phyloP scores from a whole-genome alignment of 73 alveolate species.

The Diophrys appendiculata region DNA sequence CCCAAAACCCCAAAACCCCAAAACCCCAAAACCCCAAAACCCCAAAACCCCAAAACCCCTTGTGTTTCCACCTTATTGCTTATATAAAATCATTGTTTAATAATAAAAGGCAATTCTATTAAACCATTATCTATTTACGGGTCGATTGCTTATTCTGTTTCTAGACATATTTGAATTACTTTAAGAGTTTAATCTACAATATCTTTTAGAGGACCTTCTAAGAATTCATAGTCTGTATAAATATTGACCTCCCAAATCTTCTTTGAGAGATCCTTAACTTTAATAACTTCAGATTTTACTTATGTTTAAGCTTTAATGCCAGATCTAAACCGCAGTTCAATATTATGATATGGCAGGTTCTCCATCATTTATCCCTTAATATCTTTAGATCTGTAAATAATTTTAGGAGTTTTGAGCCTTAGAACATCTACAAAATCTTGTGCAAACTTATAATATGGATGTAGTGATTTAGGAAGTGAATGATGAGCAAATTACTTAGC shows the following conservation, averaged over 20 bases:
- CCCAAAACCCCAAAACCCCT: too few relatives aligned
- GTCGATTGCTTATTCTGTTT: too few relatives aligned
- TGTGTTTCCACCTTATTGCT: too few relatives aligned
- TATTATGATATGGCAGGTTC: constrained; percentile 29
- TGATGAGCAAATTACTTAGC: too few relatives aligned
- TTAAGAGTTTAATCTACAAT: not conserved
- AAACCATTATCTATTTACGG: too few relatives aligned
- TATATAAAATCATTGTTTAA: too few relatives aligned
- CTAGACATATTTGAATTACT: not conserved
- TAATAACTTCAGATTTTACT: not conserved
- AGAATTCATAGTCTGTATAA: not conserved
- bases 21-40: too few relatives aligned
- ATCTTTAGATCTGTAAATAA: constrained; percentile 13
- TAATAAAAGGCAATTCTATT: too few relatives aligned
- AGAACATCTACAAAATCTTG: constrained; percentile 31
- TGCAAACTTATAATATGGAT: constrained; percentile 49
- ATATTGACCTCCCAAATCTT: not conserved
- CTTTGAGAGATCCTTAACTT: not conserved
- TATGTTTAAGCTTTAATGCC: not conserved
- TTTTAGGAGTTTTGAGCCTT: constrained; percentile 34
- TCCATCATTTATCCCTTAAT: constrained; percentile 35
- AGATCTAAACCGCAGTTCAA: constrained; percentile 20
- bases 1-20: too few relatives aligned
- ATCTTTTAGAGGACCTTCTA: not conserved
- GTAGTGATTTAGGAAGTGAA: too few relatives aligned